These are phyloP conservation scores for Serendipita sp. DNA, from an alignment of 768 basidiomycete genomes.

Conservation along the genomic window DNA sequence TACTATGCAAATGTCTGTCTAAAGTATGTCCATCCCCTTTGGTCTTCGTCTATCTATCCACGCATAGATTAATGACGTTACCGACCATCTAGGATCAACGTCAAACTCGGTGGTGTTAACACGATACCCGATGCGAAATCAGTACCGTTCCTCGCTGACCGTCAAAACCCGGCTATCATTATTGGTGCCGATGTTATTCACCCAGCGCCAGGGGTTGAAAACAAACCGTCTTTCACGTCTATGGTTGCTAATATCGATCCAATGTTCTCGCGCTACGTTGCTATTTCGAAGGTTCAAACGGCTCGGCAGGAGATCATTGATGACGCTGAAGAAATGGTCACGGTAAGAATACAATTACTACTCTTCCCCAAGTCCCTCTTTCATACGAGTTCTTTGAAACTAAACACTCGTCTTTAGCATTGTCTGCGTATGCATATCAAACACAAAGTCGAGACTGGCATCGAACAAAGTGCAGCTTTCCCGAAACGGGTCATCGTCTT, in stretches of 20 bases:
- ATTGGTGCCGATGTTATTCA: slow-evolving; percentile 80
- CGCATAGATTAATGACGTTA: background rate
- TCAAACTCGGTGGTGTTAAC: slow-evolving; percentile 74
- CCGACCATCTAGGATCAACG: slow-evolving; percentile 42
- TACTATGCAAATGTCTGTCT: slow-evolving; percentile 67
- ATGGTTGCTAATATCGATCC: slow-evolving; percentile 69
- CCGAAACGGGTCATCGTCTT: slow-evolving; percentile 65
- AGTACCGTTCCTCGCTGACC: slow-evolving; percentile 48
- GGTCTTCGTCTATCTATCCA: background rate
- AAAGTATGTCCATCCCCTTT: slow-evolving; percentile 33
- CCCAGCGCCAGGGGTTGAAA: slow-evolving; percentile 63
- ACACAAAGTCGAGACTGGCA: slow-evolving; percentile 33
- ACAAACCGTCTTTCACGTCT: slow-evolving; percentile 65
- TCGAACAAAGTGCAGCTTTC: slow-evolving; percentile 18
- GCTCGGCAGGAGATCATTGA: slow-evolving; percentile 65
- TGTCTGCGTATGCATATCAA: slow-evolving; percentile 39
- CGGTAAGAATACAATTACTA: slow-evolving; percentile 21
- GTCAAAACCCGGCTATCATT: slow-evolving; percentile 58
- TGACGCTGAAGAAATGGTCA: slow-evolving; percentile 48
- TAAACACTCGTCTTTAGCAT: slow-evolving; percentile 22
- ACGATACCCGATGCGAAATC: slow-evolving; percentile 54
- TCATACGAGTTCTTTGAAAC: background rate
- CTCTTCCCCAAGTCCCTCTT: background rate
- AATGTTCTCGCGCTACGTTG: slow-evolving; percentile 52
- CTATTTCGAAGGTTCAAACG: slow-evolving; percentile 45